Evolutionary conservation across 345 rosid species (phyloP).

Genomic region (Balakata baccata): DNA sequence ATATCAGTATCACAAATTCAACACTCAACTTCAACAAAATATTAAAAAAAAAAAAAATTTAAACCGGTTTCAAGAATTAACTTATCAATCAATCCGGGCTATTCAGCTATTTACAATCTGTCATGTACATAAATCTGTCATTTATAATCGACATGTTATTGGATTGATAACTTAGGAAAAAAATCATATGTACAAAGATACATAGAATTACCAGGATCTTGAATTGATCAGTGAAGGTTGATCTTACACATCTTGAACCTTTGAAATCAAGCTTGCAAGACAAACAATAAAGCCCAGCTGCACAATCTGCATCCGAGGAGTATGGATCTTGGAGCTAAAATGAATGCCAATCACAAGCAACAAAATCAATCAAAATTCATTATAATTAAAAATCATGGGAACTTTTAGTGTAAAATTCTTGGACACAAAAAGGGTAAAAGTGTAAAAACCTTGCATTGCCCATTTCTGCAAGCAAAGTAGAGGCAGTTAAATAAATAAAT

Average conservation of each 20-base stretch:
- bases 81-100: too few relatives aligned
- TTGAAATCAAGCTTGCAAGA: constrained; percentile 41
- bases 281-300: constrained; percentile 52
- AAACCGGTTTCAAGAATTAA: too few relatives aligned
- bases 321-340: constrained; percentile 33
- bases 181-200: too few relatives aligned
- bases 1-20: too few relatives aligned
- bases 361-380: neutral
- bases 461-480: neutral
- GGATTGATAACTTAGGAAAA: neutral
- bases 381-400: neutral
- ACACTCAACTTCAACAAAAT: too few relatives aligned
- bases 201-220: constrained; percentile 35
- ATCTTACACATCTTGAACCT: constrained; percentile 56
- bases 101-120: too few relatives aligned
- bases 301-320: constrained; percentile 54
- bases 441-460: constrained; percentile 13
- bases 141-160: too few relatives aligned
- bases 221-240: constrained; percentile 53
- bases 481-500: neutral
- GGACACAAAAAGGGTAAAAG: neutral
- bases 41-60: too few relatives aligned
- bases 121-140: too few relatives aligned
- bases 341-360: neutral
- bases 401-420: neutral